phyloP scores from a whole-genome alignment of 106 monocot genomes.

The Gastrodia elata region DNA sequence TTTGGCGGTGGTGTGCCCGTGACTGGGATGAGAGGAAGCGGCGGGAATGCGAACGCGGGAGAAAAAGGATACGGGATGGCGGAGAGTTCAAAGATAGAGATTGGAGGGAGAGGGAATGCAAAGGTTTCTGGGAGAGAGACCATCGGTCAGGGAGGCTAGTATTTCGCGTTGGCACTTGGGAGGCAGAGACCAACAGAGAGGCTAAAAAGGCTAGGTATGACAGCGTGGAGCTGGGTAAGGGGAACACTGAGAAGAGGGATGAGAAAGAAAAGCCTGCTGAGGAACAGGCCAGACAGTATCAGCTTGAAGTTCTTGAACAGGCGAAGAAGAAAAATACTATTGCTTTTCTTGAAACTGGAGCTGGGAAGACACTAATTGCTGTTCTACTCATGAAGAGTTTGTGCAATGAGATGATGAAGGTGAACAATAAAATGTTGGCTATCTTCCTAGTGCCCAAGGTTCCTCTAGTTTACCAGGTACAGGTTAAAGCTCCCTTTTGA shows the following conservation, averaged over 20 bases:
- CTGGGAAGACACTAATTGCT: slow-evolving; percentile 92
- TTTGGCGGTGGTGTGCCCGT: slow-evolving; percentile 1
- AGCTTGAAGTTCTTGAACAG: slow-evolving; percentile 92
- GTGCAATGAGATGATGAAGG: slow-evolving; percentile 40
- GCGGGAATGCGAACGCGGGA: slow-evolving; percentile 24
- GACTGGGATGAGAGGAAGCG: slow-evolving; percentile 9
- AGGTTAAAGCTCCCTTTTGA: neutral
- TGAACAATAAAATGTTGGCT: slow-evolving; percentile 78
- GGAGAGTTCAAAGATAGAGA: slow-evolving; percentile 35
- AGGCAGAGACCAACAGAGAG: slow-evolving; percentile 37
- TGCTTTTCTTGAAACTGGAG: slow-evolving; percentile 96
- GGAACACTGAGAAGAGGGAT: slow-evolving; percentile 12
- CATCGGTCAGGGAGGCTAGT: slow-evolving; percentile 52
- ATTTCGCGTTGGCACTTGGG: slow-evolving; percentile 63
- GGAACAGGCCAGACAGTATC: slow-evolving; percentile 83
- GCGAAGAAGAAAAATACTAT: slow-evolving; percentile 94
- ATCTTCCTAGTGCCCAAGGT: slow-evolving; percentile 96
- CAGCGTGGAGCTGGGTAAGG: slow-evolving; percentile 8
- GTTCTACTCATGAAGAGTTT: slow-evolving; percentile 78
- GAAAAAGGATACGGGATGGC: slow-evolving; percentile 19
- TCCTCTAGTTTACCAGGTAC: slow-evolving; percentile 96
- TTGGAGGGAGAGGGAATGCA: slow-evolving; percentile 38
- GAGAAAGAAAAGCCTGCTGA: slow-evolving; percentile 46
- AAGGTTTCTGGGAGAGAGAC: slow-evolving; percentile 89
- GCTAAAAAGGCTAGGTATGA: slow-evolving; percentile 32